Conservation (phyloP, 768 basidiomycete species). For the Hericium alpestre region DNA sequence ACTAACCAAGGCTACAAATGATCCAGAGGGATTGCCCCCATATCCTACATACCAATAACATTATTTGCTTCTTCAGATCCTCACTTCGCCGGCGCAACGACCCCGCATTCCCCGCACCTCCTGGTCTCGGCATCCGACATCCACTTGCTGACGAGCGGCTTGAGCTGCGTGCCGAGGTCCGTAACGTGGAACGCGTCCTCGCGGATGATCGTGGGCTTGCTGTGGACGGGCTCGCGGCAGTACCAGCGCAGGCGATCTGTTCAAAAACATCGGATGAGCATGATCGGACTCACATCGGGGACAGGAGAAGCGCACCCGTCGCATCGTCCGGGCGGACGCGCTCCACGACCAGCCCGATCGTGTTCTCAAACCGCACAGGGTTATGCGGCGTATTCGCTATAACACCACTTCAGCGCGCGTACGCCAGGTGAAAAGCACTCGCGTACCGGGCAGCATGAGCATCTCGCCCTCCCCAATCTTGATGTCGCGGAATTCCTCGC, state of each 20-base stretch:
- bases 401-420: not conserved
- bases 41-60: not conserved
- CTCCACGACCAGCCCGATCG: conserved; percentile 87
- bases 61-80: not conserved
- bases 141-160: conserved; percentile 84
- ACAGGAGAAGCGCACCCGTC: conserved; percentile 42
- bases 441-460: conserved; percentile 82
- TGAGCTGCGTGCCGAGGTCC: conserved; percentile 88
- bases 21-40: not conserved
- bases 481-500: conserved; percentile 72
- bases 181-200: conserved; percentile 82
- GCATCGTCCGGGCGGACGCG: conserved; percentile 67
- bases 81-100: conserved; percentile 46
- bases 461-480: conserved; percentile 90
- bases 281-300: not conserved
- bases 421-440: not conserved
- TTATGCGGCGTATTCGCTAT: conserved; percentile 94
- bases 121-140: conserved; percentile 54
- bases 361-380: conserved; percentile 82
- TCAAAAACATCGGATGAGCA: not conserved
- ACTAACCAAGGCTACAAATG: not conserved
- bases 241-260: conserved; percentile 90
- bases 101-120: conserved; percentile 63
- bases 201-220: conserved; percentile 60
- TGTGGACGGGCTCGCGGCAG: conserved; percentile 56